These are phyloP conservation scores for Stephanodiscus minutulus DNA, from an alignment of 108 stramenopile genomes.

Conservation along the genomic window DNA sequence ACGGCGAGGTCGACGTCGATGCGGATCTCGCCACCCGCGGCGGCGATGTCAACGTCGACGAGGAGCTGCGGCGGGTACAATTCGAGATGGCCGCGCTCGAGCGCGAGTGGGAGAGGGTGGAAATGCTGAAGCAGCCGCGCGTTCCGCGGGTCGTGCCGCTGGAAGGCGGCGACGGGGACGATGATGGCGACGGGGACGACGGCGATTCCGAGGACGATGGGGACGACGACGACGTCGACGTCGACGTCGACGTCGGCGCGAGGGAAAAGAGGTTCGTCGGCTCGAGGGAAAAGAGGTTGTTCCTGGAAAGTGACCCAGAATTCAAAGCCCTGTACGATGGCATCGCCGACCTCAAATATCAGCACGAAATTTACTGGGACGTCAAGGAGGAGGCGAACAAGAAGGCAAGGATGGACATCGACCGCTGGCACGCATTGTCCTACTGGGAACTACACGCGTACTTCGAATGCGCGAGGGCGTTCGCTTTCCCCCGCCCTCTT, in stretches of 20 bases:
- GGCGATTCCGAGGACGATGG: background rate
- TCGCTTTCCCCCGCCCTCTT: slow-evolving; percentile 13
- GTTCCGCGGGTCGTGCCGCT: background rate
- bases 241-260: slow-evolving; percentile 10
- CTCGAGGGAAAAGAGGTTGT: slow-evolving; percentile 7
- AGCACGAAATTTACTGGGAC: background rate
- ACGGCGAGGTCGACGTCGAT: background rate
- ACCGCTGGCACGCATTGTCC: slow-evolving; percentile 17
- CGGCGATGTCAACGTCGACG: background rate
- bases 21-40: background rate
- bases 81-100: slow-evolving; percentile 4
- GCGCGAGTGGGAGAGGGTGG: slow-evolving; percentile 7
- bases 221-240: slow-evolving; percentile 9
- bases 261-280: slow-evolving; percentile 16
- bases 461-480: slow-evolving; percentile 31
- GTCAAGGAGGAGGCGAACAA: slow-evolving; percentile 3
- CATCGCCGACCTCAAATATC: background rate
- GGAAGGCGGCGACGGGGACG: background rate
- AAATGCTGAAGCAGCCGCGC: background rate
- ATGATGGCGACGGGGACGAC: slow-evolving; percentile 10
- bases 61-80: background rate
- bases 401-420: slow-evolving; percentile 5
- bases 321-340: slow-evolving; percentile 12
- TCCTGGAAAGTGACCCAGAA: slow-evolving; percentile 8
- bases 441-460: slow-evolving; percentile 46